A percentile compares a stretch with the other conserved stretches of the same genome.
Conservation (phyloP, 768 basidiomycete species). For the Asterophora lycoperdoides region DNA sequence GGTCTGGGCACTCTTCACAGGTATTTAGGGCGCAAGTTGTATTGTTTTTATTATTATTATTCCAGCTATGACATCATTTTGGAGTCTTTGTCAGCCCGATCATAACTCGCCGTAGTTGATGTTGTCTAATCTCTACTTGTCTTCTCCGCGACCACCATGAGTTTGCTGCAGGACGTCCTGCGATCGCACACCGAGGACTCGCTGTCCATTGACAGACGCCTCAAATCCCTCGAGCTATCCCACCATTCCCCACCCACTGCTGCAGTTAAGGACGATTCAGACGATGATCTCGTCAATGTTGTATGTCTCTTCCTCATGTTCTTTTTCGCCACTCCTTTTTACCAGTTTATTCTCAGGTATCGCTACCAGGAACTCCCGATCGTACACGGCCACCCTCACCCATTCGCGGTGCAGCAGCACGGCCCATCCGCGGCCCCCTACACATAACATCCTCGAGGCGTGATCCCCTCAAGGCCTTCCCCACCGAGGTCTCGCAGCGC, state of each 20-base stretch:
- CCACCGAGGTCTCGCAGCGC: slow-evolving; percentile 77
- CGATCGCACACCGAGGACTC: slow-evolving; percentile 41
- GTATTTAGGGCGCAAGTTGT: slow-evolving; percentile 43
- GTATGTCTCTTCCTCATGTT: slow-evolving; percentile 36
- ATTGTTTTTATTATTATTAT: neutral
- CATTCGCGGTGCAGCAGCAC: slow-evolving; percentile 41
- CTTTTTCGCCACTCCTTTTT: slow-evolving; percentile 10
- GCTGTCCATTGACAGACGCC: slow-evolving; percentile 27
- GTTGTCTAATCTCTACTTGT: slow-evolving; percentile 1
- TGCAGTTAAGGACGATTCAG: slow-evolving; percentile 51
- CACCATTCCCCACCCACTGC: slow-evolving; percentile 16
- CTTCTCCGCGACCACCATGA: slow-evolving; percentile 34
- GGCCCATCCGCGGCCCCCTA: slow-evolving; percentile 46
- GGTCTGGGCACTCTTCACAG: slow-evolving; percentile 74
- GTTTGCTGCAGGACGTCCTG: slow-evolving; percentile 69
- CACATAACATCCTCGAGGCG: slow-evolving; percentile 33
- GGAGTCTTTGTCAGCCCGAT: slow-evolving; percentile 26
- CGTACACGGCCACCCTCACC: slow-evolving; percentile 62
- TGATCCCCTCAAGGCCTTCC: slow-evolving; percentile 69
- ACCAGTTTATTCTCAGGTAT: slow-evolving; percentile 40
- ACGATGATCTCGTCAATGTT: slow-evolving; percentile 69
- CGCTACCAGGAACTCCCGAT: slow-evolving; percentile 63
- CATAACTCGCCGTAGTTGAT: neutral
- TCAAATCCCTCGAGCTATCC: slow-evolving; percentile 26
- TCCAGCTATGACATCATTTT: slow-evolving; percentile 20